phyloP scores from a whole-genome alignment of 1,284 basidiomycete species.

The Puccinia horiana region DNA sequence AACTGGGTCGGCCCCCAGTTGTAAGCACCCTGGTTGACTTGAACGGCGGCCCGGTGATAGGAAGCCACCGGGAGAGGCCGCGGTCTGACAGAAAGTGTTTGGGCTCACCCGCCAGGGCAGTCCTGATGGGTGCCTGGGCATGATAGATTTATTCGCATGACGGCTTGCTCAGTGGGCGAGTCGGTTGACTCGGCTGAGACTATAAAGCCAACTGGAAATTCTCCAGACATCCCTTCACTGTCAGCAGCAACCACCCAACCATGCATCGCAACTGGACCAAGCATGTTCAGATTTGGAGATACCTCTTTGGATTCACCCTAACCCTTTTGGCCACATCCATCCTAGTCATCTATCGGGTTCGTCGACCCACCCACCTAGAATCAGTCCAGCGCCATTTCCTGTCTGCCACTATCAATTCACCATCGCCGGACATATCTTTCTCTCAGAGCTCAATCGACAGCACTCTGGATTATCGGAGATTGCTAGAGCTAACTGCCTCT shows the following conservation, averaged over 20 bases:
- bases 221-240: too few relatives aligned
- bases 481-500: constrained; percentile 51
- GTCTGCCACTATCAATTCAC: constrained; percentile 1
- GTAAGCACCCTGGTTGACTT: too few relatives aligned
- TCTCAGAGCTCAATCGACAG: constrained; percentile 4
- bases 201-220: background rate
- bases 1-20: too few relatives aligned
- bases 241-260: too few relatives aligned
- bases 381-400: background rate
- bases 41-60: too few relatives aligned
- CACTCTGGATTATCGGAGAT: constrained; percentile 50
- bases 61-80: too few relatives aligned
- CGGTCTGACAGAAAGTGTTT: too few relatives aligned
- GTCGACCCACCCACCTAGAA: background rate
- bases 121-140: background rate
- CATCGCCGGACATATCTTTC: constrained; percentile 28
- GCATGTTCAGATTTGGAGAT: constrained; percentile 22
- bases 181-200: too few relatives aligned
- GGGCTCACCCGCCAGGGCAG: background rate
- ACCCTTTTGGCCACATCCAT: constrained; percentile 11
- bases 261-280: background rate
- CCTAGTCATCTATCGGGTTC: background rate
- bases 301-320: constrained; percentile 10
- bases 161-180: background rate
- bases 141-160: background rate